Evolutionary conservation across 2,329 filamentous ascomycete species (phyloP).

Genomic region (Aspergillus floridensis): DNA sequence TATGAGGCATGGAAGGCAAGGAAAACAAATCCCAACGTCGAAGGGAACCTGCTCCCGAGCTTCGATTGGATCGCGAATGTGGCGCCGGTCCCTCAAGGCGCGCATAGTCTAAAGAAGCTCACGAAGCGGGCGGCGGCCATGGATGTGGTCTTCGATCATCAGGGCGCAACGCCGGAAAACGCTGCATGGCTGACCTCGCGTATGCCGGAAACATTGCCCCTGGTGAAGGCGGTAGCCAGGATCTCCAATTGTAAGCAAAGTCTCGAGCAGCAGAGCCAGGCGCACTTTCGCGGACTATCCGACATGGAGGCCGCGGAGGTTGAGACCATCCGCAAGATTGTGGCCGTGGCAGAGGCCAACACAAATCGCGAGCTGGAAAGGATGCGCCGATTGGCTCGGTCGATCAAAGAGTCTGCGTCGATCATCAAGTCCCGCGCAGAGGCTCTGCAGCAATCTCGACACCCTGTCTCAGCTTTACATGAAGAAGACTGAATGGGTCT

Average conservation of each 20-base stretch:
- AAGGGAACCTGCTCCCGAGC: conserved; percentile 1
- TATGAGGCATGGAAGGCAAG: conserved; percentile 19
- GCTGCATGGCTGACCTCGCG: conserved; percentile 24
- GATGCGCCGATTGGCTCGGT: conserved; percentile 14
- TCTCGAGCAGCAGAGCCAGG: conserved; percentile 7
- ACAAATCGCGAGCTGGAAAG: conserved; percentile 20
- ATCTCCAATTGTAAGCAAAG: conserved; percentile 18
- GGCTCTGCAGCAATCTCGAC: conserved; percentile 6
- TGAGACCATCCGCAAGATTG: conserved; percentile 20
- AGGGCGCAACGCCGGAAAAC: conserved; percentile 24
- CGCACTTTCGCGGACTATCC: conserved; percentile 10
- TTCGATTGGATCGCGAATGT: conserved; percentile 21
- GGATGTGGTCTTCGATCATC: conserved; percentile 20
- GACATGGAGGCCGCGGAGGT: conserved; percentile 22
- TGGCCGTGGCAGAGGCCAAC: conserved; percentile 19
- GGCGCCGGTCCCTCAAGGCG: conserved; percentile 16
- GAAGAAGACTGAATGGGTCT: background rate
- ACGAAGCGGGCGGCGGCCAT: conserved; percentile 20
- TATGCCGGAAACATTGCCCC: conserved; percentile 14
- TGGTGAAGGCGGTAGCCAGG: conserved; percentile 26
- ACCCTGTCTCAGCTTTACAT: background rate
- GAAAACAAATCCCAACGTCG: background rate
- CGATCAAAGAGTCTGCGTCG: conserved; percentile 15
- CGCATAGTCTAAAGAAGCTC: conserved; percentile 20
- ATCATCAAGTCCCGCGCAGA: conserved; percentile 17